phyloP scores from a whole-genome alignment of 106 monocot genomes.

The Triglochin maritima region DNA sequence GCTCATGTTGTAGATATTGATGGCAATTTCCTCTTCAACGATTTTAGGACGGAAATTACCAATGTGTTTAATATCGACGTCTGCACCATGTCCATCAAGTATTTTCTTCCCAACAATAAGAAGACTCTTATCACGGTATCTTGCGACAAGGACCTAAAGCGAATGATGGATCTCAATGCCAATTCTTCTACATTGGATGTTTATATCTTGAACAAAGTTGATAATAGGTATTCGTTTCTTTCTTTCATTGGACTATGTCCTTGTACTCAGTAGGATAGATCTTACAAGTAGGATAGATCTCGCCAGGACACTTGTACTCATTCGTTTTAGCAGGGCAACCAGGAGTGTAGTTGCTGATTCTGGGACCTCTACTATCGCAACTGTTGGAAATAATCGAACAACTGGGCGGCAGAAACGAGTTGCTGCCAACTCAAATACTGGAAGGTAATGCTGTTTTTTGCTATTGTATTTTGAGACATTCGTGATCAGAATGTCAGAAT shows the following conservation, averaged over 20 bases:
- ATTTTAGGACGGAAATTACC: slow-evolving; percentile 65
- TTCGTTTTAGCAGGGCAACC: slow-evolving; percentile 11
- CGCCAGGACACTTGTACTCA: background rate
- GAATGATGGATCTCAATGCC: slow-evolving; percentile 76
- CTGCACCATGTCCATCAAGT: slow-evolving; percentile 53
- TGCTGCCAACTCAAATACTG: background rate
- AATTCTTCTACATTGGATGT: slow-evolving; percentile 47
- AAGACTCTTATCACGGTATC: slow-evolving; percentile 80
- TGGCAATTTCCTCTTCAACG: slow-evolving; percentile 44
- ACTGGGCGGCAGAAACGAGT: slow-evolving; percentile 2
- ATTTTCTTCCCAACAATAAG: slow-evolving; percentile 72
- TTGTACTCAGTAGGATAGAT: background rate
- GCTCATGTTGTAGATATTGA: slow-evolving; percentile 83
- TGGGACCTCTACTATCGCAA: slow-evolving; percentile 2
- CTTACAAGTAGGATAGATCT: background rate
- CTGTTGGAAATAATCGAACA: slow-evolving; percentile 6
- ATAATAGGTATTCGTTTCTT: slow-evolving; percentile 40
- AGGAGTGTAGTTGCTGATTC: slow-evolving; percentile 4
- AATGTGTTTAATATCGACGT: slow-evolving; percentile 63
- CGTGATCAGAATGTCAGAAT: background rate
- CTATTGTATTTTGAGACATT: background rate
- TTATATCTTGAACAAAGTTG: slow-evolving; percentile 61
- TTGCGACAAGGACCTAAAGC: slow-evolving; percentile 70
- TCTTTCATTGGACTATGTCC: background rate
- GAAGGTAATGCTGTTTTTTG: slow-evolving; percentile 5